phyloP scores from a whole-genome alignment of 306 rosid species.

The Lathyrus tuberosus region DNA sequence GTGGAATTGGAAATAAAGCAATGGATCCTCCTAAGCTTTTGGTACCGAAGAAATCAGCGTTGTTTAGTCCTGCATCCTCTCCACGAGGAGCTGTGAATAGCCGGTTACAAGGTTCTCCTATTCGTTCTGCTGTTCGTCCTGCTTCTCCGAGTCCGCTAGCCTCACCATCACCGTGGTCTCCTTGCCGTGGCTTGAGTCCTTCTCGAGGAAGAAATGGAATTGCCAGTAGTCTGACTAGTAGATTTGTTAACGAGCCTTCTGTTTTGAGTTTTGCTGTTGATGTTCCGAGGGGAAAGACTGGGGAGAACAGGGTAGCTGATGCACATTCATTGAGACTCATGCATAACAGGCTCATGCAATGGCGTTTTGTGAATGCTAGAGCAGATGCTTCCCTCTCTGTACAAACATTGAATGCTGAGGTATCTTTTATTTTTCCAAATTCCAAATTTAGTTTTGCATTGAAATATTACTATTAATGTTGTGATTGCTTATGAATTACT shows the following conservation, averaged over 20 bases:
- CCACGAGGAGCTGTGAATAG: slow-evolving; percentile 60
- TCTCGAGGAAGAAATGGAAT: slow-evolving; percentile 60
- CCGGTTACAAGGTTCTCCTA: slow-evolving; percentile 66
- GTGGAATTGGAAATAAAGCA: slow-evolving; percentile 52
- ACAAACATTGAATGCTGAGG: slow-evolving; percentile 86
- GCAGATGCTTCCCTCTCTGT: slow-evolving; percentile 61
- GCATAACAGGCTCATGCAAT: slow-evolving; percentile 81
- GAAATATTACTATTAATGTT: slow-evolving; percentile 4
- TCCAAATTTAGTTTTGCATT: neutral
- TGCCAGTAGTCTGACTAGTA: slow-evolving; percentile 43
- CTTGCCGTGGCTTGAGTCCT: slow-evolving; percentile 76
- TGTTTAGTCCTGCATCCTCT: slow-evolving; percentile 63
- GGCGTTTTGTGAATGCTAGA: slow-evolving; percentile 86
- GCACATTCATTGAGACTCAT: slow-evolving; percentile 77
- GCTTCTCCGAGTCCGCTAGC: slow-evolving; percentile 70
- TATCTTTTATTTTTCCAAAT: slow-evolving; percentile 33
- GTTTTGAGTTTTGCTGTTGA: slow-evolving; percentile 71
- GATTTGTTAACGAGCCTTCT: slow-evolving; percentile 59
- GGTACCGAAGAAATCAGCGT: slow-evolving; percentile 46
- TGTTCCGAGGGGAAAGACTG: slow-evolving; percentile 66
- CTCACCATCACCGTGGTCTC: slow-evolving; percentile 50
- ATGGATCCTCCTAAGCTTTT: slow-evolving; percentile 49
- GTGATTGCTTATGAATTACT: neutral
- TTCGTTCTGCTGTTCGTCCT: slow-evolving; percentile 58
- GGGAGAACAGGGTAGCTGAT: slow-evolving; percentile 63